A percentile compares a stretch with the other conserved stretches of the same genome.
Conservation (phyloP, 768 basidiomycete genomes). For the Tulasnella sp. region DNA sequence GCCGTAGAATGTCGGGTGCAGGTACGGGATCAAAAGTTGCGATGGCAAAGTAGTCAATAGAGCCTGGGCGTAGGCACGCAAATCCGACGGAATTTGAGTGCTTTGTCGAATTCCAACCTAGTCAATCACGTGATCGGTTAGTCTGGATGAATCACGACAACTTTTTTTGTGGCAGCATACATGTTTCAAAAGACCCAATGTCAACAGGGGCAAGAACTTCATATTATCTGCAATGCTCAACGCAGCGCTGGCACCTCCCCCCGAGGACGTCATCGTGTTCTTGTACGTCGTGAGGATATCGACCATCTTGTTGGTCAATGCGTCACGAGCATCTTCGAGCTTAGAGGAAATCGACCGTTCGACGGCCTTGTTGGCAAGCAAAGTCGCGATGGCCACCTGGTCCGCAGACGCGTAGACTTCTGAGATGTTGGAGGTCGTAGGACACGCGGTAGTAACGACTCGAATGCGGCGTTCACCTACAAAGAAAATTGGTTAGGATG, state of each 20-base stretch:
- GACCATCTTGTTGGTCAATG: constrained; percentile 75
- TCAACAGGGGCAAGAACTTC: constrained; percentile 87
- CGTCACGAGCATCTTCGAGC: constrained; percentile 83
- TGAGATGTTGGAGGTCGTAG: constrained; percentile 80
- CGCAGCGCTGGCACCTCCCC: constrained; percentile 90
- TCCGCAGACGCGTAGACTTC: constrained; percentile 90
- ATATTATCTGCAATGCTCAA: constrained; percentile 89
- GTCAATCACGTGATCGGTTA: neutral
- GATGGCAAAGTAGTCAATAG: constrained; percentile 87
- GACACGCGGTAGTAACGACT: constrained; percentile 81
- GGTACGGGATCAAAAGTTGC: constrained; percentile 85
- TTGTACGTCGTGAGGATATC: constrained; percentile 88
- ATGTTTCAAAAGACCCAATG: constrained; percentile 90
- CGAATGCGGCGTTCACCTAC: constrained; percentile 81
- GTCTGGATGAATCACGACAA: too few species aligned
- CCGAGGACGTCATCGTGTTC: constrained; percentile 91
- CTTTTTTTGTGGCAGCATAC: too few species aligned
- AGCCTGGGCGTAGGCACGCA: constrained; percentile 91
- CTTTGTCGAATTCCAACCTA: constrained; percentile 94
- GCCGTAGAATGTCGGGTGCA: constrained; percentile 93
- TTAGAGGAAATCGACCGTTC: constrained; percentile 81
- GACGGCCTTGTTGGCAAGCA: constrained; percentile 88
- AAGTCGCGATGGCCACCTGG: constrained; percentile 77
- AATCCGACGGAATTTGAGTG: constrained; percentile 93
- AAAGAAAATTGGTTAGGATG: neutral